Conservation (phyloP, 148 eudicot genomes). For the Camellia lanceoleosa region DNA sequence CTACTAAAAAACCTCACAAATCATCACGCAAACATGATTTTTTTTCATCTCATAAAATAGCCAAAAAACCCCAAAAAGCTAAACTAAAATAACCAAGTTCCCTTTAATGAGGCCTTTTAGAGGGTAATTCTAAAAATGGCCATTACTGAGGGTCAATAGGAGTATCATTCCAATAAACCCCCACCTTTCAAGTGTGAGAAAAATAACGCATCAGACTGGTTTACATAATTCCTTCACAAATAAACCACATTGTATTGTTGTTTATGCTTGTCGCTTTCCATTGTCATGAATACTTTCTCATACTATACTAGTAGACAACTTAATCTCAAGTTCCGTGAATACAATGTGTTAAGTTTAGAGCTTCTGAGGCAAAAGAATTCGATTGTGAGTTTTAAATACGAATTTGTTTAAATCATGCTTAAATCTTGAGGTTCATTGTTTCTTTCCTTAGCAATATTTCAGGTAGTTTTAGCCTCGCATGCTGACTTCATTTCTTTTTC, state of each 20-base stretch:
- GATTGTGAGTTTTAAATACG: not conserved
- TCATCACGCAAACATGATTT: too few species aligned
- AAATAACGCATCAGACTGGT: too few species aligned
- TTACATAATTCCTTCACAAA: too few species aligned
- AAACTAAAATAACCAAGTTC: too few species aligned
- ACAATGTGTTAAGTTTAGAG: not conserved
- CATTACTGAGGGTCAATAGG: not conserved
- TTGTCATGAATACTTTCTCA: not conserved
- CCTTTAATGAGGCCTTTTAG: too few species aligned
- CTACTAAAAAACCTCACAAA: too few species aligned
- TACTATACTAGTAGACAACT: not conserved
- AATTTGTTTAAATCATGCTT: not conserved
- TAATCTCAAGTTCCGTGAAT: not conserved
- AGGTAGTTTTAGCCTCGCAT: not conserved
- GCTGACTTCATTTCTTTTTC: not conserved
- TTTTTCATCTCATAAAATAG: too few species aligned
- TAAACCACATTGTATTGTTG: not conserved
- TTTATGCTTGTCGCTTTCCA: not conserved
- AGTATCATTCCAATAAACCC: not conserved
- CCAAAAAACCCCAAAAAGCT: too few species aligned
- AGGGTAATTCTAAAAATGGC: not conserved
- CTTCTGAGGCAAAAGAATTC: not conserved
- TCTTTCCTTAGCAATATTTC: not conserved
- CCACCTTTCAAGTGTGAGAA: not conserved
- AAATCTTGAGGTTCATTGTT: conserved; percentile 4